Evolutionary conservation across 2,329 filamentous ascomycete genomes (phyloP).

Genomic region (Hypoxylon sp.): DNA sequence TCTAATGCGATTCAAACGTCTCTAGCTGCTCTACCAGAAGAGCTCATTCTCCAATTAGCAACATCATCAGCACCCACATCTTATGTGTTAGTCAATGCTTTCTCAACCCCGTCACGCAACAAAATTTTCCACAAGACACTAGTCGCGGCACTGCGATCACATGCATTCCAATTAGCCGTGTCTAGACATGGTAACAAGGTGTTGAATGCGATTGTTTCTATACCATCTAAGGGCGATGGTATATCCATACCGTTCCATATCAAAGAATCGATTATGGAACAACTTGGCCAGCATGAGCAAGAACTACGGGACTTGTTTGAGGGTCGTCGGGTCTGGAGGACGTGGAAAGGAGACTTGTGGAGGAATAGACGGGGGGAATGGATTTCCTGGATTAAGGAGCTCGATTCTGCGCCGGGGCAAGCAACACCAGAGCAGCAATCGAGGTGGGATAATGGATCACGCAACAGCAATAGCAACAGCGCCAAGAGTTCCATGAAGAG

Average conservation of each 20-base stretch:
- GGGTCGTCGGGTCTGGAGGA: constrained; percentile 70
- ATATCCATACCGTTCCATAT: constrained; percentile 69
- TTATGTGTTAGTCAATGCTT: constrained; percentile 66
- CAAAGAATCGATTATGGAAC: constrained; percentile 69
- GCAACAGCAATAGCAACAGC: constrained; percentile 12
- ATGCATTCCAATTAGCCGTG: constrained; percentile 62
- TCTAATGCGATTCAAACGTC: constrained; percentile 80
- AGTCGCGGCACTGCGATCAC: constrained; percentile 63
- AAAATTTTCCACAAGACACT: constrained; percentile 70
- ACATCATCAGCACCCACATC: constrained; percentile 66
- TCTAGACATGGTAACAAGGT: constrained; percentile 68
- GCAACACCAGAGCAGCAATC: constrained; percentile 26
- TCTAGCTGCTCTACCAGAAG: constrained; percentile 71
- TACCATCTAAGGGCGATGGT: constrained; percentile 65
- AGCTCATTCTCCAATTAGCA: constrained; percentile 74
- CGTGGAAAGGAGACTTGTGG: constrained; percentile 72
- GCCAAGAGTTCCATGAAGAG: background rate
- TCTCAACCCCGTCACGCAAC: constrained; percentile 63
- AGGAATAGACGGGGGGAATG: constrained; percentile 67
- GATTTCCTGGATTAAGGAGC: constrained; percentile 70
- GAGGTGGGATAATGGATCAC: constrained; percentile 29
- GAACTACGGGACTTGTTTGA: constrained; percentile 68
- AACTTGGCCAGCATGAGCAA: constrained; percentile 64
- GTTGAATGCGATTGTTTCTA: constrained; percentile 63
- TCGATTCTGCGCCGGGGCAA: constrained; percentile 53